Evolutionary conservation across 2,329 filamentous ascomycete species (phyloP), one percentile per base, ranked within the genome.

Genomic region (Apiospora kogelbergensis): DNA sequence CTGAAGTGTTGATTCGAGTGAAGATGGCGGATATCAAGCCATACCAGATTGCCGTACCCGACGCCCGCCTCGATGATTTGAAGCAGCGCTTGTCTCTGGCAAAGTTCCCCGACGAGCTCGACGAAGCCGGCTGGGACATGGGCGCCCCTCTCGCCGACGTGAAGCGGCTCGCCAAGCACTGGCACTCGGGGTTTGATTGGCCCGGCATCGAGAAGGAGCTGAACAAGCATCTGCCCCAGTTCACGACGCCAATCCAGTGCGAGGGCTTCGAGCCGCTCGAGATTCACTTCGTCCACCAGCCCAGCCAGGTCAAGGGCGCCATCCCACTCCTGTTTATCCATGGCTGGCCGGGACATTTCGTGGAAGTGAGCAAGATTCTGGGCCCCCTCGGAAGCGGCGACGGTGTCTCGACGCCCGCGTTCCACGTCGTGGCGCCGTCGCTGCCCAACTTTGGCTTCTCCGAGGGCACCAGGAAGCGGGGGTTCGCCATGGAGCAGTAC

Each of bases 321-420:
- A 76, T 79, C 26, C 77, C 77, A 4, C 70, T 78, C 48, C 70
- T 78, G 57, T 79, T 77, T 69, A 74, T 79, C 30, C 77, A 79
- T 65, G 77, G 77, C 57, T 79, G 89, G 88, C 91, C 91, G 0
- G 91, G 91, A 1, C 90, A 86, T 71, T 93, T 92, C 75, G 76
- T 91, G 63, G 91, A 93, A 78, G 89, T 88, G 2, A 79, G 81
- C 24, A 92, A 91, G 74, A 80, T 93, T 63, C 80, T 94, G 7
- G 83, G 82, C 1, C 78, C 83, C 0, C 78, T 87, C 17, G 78
- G 78, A 0, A 75, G 79, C 42, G 80, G 74, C 37, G 78, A 72
- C 66, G 80, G 71, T 4, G 70, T 74, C 64, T 63, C 74, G 17
- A 66, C 66, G 11, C 83, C 78, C 64, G 80, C 83, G 0, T 90